Conservation (phyloP, 2,329 filamentous ascomycete species). For the Ophiosphaerella herpotricha region DNA sequence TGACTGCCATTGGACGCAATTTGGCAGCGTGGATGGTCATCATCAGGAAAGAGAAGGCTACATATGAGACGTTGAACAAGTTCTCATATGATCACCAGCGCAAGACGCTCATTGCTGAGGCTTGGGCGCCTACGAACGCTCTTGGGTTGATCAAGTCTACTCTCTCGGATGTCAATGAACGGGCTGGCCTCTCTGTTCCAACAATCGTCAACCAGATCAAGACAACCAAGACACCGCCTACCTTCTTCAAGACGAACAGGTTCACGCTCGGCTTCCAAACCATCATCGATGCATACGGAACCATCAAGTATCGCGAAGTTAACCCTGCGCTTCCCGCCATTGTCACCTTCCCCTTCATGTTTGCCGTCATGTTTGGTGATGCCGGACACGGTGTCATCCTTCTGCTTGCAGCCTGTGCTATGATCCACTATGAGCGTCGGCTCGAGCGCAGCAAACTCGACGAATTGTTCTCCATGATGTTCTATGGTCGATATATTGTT, state of each 20-base stretch:
- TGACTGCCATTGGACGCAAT: conserved; percentile 90
- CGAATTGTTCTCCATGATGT: conserved; percentile 97
- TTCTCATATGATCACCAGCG: conserved; percentile 96
- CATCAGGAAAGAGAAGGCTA: conserved; percentile 96
- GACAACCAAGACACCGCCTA: conserved; percentile 96
- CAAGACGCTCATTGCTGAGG: conserved; percentile 95
- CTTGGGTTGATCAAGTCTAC: conserved; percentile 88
- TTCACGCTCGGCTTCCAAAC: conserved; percentile 98
- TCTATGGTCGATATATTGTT: conserved; percentile 98
- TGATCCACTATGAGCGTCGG: conserved; percentile 96
- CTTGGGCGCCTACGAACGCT: conserved; percentile 94
- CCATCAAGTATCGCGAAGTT: conserved; percentile 94
- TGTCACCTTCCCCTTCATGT: conserved; percentile 98
- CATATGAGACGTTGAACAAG: conserved; percentile 92
- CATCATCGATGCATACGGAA: conserved; percentile 98
- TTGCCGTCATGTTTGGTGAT: conserved; percentile 99
- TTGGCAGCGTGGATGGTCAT: conserved; percentile 97
- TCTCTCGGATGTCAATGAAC: conserved; percentile 93
- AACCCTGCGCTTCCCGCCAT: conserved; percentile 95
- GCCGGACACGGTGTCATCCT: conserved; percentile 93
- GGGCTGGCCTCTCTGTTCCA: conserved; percentile 92
- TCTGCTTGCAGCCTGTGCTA: conserved; percentile 78
- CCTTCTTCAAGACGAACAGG: conserved; percentile 97
- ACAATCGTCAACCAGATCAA: conserved; percentile 98
- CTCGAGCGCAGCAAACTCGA: conserved; percentile 86